Evolutionary conservation across 345 rosid species (phyloP), one percentile per base, ranked within the genome.

Genomic region (Hirschfeldia incana): DNA sequence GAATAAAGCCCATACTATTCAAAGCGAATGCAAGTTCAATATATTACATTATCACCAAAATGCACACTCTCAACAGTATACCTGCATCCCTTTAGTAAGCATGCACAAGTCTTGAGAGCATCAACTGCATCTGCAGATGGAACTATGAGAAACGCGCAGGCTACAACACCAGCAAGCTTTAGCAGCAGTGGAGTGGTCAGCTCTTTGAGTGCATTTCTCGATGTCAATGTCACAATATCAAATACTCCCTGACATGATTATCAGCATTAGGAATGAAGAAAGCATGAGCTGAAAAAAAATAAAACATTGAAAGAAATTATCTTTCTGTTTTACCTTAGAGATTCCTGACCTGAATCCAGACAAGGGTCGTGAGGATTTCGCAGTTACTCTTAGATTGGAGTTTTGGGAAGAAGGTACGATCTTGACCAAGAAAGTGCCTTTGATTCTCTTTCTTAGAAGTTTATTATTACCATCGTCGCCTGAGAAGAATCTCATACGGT

Each of bases 21-120:
- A 63, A 73, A 62, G 33, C 16, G 5, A 57, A 16, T 42, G 37
- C 15, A 16, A 17, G 13, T 53, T 33, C 42, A 63, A 4, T 49
- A 4, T 13, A 46, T 15, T 34, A 60, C 11, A 55, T 55, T 59
- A 59, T 59, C 64, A 27, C 12, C 16, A 12, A 49, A 6, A n/a
- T 4, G 17, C 55, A 49, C 55, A 13, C 55, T 49, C 17, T 49
- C 55, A 49, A 13, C 55, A 49, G n/a, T 49, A 49, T 86, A 94
- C 98, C 98, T 91, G 97, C 97, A 94, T 37, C 87, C 94, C 83
- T 87, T 90, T 70, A 94, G 72, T 72, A 94, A 88, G 87, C 98
- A 94, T 55, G 94, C 60, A 72, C 98, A 94, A 34, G 98, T 94
- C 82, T 92, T 94, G 77, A 94, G 94, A 15, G 98, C 93, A 82